Evolutionary conservation across 2,329 filamentous ascomycete species (phyloP), one percentile per base, ranked within the genome.

Genomic region (Fusarium zealandicum): DNA sequence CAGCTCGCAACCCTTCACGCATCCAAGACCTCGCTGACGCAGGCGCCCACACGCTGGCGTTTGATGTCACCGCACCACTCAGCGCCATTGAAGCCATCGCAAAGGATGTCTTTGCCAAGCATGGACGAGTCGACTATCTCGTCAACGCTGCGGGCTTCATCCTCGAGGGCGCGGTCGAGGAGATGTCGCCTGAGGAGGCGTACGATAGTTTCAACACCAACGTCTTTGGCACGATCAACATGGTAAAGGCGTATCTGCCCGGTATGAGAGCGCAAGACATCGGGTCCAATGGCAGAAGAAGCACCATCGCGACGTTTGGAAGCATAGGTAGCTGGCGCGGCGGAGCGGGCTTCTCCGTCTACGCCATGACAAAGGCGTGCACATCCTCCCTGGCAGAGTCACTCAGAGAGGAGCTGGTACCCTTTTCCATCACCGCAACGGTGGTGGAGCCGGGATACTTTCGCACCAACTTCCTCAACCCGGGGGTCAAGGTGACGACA

Each of bases 371-470:
- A 18, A 84, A 85, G 64, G 75, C 73, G 12, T 76, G 78, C 17
- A 63, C 78, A 4, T 76, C 76, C 7, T 77, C 75, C 5, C 56
- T 82, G 6, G 76, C 76, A 3, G 78, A 80, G 49, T 73, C 74
- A 0, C 69, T 83, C 2, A 66, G 67, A 0, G 52, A 67, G 0
- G 82, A 84, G 67, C 67, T 83, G 1, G 64, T 61, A 2, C 74
- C 75, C 0, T 80, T 84, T 22, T 73, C 76, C 5, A 75, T 84
- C 32, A 59, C 70, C 1, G 75, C 77, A 2, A 59, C 72, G 0
- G 65, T 74, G 1, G 69, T 84, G 3, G 81, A 82, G 54, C 81
- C 81, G 0, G 82, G 82, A 0, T 80, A 80, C 51, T 84, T 84
- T 64, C 76, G 81, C 3, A 84, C 81, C 0, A 70, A 65, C 0